Evolutionary conservation across 2,329 filamentous ascomycete genomes (phyloP), one percentile per base, ranked within the genome.

Genomic region (Trichophyton schoenleinii): DNA sequence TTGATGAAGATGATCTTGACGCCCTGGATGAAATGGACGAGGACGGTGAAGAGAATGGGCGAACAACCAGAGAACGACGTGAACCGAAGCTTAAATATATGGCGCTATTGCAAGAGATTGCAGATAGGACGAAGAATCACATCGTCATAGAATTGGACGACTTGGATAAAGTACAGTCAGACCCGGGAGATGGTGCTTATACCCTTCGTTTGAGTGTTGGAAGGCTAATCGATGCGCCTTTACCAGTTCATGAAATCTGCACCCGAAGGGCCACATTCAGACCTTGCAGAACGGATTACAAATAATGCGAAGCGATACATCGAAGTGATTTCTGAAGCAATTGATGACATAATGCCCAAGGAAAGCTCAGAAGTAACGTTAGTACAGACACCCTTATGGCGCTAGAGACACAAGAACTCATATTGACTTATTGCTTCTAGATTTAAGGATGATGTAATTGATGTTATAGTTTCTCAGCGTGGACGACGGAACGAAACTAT

Each of bases 391-490:
- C 13, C n/a, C 25, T 25, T 9, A 31, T 31, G 13, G 18, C 9
- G 55, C 55, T 28, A 60, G 55, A 5, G 22, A 55, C 28, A 38
- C 9, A 13, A 7, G 11, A 18, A 13, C 41, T 44, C 11, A 9
- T 25, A 55, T 20, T 9, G 53, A 18, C n/a, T 36, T 65, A 22
- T 18, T 18, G 72, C n/a, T 7, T 13, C 41, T 67, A 90, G 87
- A 67, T 97, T 96, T 81, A 97, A 97, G 74, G 91, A 96, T 70
- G 94, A 99, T 74, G 91, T 97, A 8, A 81, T 99, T 49, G 94
- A 99, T 75, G 89, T 99, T 34, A 87, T 99, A 70, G 95, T 96
- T 87, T 89, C 90, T 46, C 89, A 95, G 71, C 87, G 94, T 68
- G 86, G 89, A 68, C 87, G 86, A 68, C 85, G 91, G 67, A 97